These are phyloP conservation scores for Oenanthe javanica DNA, from an alignment of 140 eudicot species.

Conservation along the genomic window DNA sequence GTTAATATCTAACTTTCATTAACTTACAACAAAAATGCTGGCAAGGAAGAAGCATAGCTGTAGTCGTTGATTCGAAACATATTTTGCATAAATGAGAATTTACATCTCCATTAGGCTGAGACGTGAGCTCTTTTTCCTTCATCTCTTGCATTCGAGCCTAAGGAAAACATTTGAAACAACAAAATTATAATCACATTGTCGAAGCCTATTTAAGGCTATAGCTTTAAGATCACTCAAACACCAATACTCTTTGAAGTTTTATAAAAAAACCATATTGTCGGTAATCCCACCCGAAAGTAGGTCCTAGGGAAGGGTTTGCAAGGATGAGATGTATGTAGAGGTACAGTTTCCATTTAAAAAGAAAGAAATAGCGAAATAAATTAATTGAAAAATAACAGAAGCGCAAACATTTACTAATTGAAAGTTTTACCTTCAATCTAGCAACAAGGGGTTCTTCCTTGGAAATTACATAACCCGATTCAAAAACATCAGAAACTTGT, in stretches of 20 bases:
- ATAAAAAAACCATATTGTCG: background rate
- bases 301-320: background rate
- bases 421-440: constrained; percentile 62
- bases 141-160: constrained; percentile 98
- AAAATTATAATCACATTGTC: background rate
- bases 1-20: background rate
- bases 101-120: constrained; percentile 47
- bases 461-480: constrained; percentile 36
- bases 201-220: background rate
- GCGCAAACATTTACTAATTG: background rate
- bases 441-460: constrained; percentile 90
- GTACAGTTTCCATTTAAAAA: background rate
- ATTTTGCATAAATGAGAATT: constrained; percentile 91
- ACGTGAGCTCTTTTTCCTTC: constrained; percentile 78
- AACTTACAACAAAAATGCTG: constrained; percentile 87
- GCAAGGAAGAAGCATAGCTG: constrained; percentile 98
- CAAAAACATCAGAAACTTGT: constrained; percentile 31
- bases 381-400: background rate
- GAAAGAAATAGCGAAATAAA: background rate
- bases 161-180: constrained; percentile 9
- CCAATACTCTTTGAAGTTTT: background rate
- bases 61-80: constrained; percentile 80
- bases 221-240: background rate
- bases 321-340: background rate
- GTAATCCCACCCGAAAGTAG: background rate